A percentile compares a stretch with the other conserved stretches of the same genome.
Evolutionary conservation across 2,329 filamentous ascomycete species (phyloP).

Genomic region (Curvularia verruculosa): DNA sequence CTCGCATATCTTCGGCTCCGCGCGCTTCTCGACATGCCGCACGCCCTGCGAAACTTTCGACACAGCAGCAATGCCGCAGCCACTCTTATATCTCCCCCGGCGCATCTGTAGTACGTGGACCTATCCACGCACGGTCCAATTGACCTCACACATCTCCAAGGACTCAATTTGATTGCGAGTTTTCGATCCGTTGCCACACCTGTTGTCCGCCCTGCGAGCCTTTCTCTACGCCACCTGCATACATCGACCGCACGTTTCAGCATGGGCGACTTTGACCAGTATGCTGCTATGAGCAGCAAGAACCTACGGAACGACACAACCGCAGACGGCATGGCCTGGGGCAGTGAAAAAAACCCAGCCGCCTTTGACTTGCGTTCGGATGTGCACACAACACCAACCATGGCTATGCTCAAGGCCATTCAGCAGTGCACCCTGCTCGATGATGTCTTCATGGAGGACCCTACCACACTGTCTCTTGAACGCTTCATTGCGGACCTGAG

Average conservation of each 20-base stretch:
- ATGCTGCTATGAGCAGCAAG: constrained; percentile 39
- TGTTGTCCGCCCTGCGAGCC: constrained; percentile 17
- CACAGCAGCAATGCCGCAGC: constrained; percentile 33
- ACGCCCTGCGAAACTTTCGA: constrained; percentile 15
- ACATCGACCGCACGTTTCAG: constrained; percentile 21
- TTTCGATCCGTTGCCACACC: constrained; percentile 9
- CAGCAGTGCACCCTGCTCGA: constrained; percentile 76
- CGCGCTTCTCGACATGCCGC: constrained; percentile 20
- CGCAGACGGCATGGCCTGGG: constrained; percentile 33
- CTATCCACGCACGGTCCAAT: constrained; percentile 29
- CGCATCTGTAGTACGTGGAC: constrained; percentile 41
- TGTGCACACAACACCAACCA: constrained; percentile 46
- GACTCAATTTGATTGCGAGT: constrained; percentile 12
- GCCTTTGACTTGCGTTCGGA: constrained; percentile 63
- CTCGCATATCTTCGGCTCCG: constrained; percentile 8
- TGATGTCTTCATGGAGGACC: constrained; percentile 82
- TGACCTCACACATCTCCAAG: constrained; percentile 41
- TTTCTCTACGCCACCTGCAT: constrained; percentile 21
- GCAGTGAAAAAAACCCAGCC: constrained; percentile 56
- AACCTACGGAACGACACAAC: constrained; percentile 23
- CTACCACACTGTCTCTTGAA: constrained; percentile 78
- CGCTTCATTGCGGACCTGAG: constrained; percentile 73
- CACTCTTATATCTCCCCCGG: constrained; percentile 22
- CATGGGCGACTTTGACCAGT: constrained; percentile 43
- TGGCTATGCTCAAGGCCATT: constrained; percentile 82